Evolutionary conservation across 208 protist genomes (phyloP).

Genomic region (Wallacemonas sp.): DNA sequence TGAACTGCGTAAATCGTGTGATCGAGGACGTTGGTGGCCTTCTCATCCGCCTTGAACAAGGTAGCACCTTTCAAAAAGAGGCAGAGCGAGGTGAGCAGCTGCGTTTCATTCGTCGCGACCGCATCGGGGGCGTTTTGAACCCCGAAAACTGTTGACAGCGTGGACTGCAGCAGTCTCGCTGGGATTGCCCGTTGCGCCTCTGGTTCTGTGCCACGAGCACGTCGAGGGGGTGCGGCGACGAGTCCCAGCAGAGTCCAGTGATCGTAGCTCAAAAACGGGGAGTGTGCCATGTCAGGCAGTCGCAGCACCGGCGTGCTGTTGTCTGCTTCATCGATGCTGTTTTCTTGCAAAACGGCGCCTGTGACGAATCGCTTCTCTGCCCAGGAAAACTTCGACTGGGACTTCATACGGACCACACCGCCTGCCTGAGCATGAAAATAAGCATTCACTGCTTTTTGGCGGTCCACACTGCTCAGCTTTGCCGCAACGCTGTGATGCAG

Average conservation of each 20-base stretch:
- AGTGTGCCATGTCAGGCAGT: neutral
- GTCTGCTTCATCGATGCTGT: neutral
- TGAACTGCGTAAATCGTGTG: slow-evolving; percentile 35
- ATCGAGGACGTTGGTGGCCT: slow-evolving; percentile 16
- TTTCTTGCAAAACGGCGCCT: neutral
- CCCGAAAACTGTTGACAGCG: neutral
- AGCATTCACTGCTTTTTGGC: too few relatives aligned
- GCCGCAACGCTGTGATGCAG: neutral
- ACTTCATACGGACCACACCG: too few relatives aligned
- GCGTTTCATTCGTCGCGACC: neutral
- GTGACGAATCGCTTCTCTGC: neutral
- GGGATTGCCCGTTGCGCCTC: neutral
- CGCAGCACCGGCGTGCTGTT: neutral
- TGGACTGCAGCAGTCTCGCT: neutral
- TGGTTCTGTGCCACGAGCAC: neutral
- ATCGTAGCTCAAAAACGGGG: neutral
- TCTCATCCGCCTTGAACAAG: slow-evolving; percentile 20
- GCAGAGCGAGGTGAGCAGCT: slow-evolving; percentile 19
- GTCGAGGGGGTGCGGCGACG: neutral
- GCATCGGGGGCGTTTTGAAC: neutral
- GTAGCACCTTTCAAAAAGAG: slow-evolving; percentile 26
- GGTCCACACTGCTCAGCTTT: too few relatives aligned
- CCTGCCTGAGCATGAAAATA: too few relatives aligned
- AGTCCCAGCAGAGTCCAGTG: slow-evolving; percentile 12
- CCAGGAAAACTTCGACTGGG: too few relatives aligned